These are phyloP conservation scores for Tritrichomonas foetus DNA, from an alignment of 208 protist species.

Conservation along the genomic window DNA sequence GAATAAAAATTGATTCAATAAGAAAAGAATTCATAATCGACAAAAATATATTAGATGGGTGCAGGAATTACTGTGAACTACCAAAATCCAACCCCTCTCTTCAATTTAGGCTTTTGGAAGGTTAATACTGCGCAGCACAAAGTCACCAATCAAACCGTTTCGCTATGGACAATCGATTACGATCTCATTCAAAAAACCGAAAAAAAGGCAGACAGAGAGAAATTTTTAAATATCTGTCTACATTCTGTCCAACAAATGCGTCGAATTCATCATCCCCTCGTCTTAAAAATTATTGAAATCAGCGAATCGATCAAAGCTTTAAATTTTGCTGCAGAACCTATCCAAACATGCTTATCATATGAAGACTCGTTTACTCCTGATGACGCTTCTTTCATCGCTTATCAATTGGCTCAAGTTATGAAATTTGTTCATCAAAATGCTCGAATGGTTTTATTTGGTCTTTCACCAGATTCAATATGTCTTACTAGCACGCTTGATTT, in stretches of 20 bases:
- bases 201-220: background rate
- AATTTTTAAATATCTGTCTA: background rate
- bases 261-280: background rate
- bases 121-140: background rate
- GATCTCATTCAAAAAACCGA: background rate
- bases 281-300: background rate
- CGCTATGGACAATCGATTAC: background rate
- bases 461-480: background rate
- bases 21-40: background rate
- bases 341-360: background rate
- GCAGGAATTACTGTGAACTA: constrained; percentile 9
- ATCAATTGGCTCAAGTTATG: background rate
- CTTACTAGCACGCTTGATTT: background rate
- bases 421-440: background rate
- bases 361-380: background rate
- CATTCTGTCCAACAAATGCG: background rate
- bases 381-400: background rate
- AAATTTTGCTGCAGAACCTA: background rate
- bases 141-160: background rate
- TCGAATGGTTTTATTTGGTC: background rate
- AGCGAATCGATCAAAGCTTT: background rate
- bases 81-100: background rate
- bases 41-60: background rate
- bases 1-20: background rate
- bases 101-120: background rate